A percentile compares a stretch with the other conserved stretches of the same genome.
These are phyloP conservation scores for Niebla homalea DNA, from an alignment of 495 filamentous ascomycete genomes.

Conservation along the genomic window DNA sequence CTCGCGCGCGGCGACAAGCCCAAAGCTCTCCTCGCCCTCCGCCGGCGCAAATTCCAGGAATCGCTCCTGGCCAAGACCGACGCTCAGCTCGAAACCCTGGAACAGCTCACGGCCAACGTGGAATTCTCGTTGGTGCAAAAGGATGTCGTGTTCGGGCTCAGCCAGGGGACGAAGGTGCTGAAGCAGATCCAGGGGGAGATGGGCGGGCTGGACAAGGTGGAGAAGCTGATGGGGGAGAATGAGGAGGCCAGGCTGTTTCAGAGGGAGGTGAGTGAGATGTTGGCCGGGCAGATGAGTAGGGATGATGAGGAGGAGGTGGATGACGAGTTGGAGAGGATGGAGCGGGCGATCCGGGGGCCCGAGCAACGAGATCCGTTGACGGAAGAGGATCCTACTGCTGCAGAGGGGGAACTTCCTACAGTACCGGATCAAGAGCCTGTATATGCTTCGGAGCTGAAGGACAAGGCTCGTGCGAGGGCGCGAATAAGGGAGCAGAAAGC, in stretches of 20 bases:
- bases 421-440: slow-evolving; percentile 37
- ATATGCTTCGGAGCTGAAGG: slow-evolving; percentile 20
- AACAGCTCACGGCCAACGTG: slow-evolving; percentile 68
- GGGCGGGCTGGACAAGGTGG: slow-evolving; percentile 85
- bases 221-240: slow-evolving; percentile 84
- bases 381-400: slow-evolving; percentile 4
- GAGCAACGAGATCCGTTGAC: neutral
- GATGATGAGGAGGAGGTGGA: slow-evolving; percentile 97
- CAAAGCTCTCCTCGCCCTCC: slow-evolving; percentile 75
- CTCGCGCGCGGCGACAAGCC: slow-evolving; percentile 60
- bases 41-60: slow-evolving; percentile 95
- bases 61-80: slow-evolving; percentile 82
- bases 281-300: slow-evolving; percentile 70
- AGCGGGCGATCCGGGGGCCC: slow-evolving; percentile 44
- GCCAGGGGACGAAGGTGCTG: slow-evolving; percentile 82
- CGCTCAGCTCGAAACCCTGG: slow-evolving; percentile 73
- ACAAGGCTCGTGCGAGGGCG: slow-evolving; percentile 29
- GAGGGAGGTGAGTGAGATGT: slow-evolving; percentile 81
- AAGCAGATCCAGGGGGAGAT: slow-evolving; percentile 89
- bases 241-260: slow-evolving; percentile 84
- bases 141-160: slow-evolving; percentile 81
- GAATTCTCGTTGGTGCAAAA: slow-evolving; percentile 95
- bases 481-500: slow-evolving; percentile 26
- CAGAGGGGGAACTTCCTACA: slow-evolving; percentile 33
- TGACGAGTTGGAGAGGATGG: slow-evolving; percentile 74